Percentiles rank a stretch among this genome's conserved stretches.
phyloP scores from a whole-genome alignment of 1,139 yeast genomes.

The Geotrichum candidum region DNA sequence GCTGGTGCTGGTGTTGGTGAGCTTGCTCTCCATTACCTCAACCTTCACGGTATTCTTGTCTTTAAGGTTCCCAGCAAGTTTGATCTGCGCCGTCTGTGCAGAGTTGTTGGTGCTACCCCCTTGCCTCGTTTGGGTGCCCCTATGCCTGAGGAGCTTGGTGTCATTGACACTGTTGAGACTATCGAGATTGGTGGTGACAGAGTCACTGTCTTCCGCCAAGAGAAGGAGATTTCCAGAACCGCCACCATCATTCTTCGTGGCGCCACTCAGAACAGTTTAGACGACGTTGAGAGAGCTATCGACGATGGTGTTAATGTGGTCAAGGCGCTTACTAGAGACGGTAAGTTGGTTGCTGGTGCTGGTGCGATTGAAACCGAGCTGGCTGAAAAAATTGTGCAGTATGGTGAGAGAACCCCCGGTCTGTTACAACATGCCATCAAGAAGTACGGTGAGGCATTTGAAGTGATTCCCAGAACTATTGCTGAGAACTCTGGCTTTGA shows the following conservation, averaged over 20 bases:
- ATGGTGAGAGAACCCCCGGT: conserved; percentile 93
- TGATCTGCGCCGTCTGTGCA: conserved; percentile 85
- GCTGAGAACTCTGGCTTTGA: conserved; percentile 95
- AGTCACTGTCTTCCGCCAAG: conserved; percentile 89
- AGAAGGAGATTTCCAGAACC: conserved; percentile 50
- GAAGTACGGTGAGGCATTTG: conserved; percentile 90
- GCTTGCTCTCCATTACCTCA: conserved; percentile 84
- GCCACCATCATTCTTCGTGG: conserved; percentile 93
- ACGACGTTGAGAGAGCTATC: conserved; percentile 92
- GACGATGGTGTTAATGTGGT: conserved; percentile 94
- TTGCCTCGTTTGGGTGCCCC: conserved; percentile 94
- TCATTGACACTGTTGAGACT: conserved; percentile 81
- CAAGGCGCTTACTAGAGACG: conserved; percentile 78
- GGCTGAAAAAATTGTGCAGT: conserved; percentile 68
- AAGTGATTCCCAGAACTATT: conserved; percentile 83
- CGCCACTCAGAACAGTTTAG: conserved; percentile 91
- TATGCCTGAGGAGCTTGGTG: conserved; percentile 89
- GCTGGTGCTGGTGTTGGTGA: conserved; percentile 95
- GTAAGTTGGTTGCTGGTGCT: conserved; percentile 86
- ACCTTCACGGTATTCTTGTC: conserved; percentile 77
- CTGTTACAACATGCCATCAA: conserved; percentile 88
- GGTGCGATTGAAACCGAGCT: conserved; percentile 94
- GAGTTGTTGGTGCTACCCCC: conserved; percentile 98
- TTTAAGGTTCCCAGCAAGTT: conserved; percentile 89
- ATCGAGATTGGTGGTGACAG: conserved; percentile 96